Base-by-base conservation (phyloP, 768 basidiomycete species). In the Candolleomyces eurysporus region DNA sequence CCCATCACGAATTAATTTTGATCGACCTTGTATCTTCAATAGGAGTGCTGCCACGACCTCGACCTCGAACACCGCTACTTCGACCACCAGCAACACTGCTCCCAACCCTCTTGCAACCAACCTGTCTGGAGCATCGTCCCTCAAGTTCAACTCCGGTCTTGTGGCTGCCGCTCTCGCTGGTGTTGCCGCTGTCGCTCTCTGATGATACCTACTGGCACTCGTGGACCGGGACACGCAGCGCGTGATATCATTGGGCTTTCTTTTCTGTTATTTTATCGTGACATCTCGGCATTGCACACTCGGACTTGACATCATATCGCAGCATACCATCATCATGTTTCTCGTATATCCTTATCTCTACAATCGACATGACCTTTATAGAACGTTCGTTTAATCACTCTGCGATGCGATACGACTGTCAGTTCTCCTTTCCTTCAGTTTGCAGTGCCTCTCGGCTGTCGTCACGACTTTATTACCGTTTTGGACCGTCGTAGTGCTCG, bases 91-190 rank as follows among this genome's bases (percentile, higher is more conserved):
- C 14, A 42, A 63, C 17, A 46, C 66, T 48, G 61, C n/a, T 50
- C 16, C 48, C 48, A 36, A 48, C 10, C 51, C 62, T 3, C 19
- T 70, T 3, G 57, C 74, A 10, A 56, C 67, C 43, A 52, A 69
- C 3, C 48, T 76, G 5, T 51, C 72, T 21, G 65, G 73, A 52
- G 57, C 65, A 13, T 16, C 45, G 0, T 46, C 53, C 53, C 62
- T 60, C 57, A 77, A 72, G 52, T 62, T 69, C 54, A 77, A 73
- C 48, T 72, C 74, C 13, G 52, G 50, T 72, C 30, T 76, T 73
- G 2, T 75, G 71, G 68, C 77, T 40, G 82, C 83, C 19, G 79
- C 75, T 0, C 67, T 80, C 43, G 84, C 79, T 43, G 86, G 85
- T 43, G 82, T 74, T 22, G 82, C 70, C 14, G 66, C 79, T 61